A percentile compares a stretch with the other conserved stretches of the same genome.
Conservation (phyloP, 371 early-diverging fungal species). For the Amoeboaphelidium protococcarum region DNA sequence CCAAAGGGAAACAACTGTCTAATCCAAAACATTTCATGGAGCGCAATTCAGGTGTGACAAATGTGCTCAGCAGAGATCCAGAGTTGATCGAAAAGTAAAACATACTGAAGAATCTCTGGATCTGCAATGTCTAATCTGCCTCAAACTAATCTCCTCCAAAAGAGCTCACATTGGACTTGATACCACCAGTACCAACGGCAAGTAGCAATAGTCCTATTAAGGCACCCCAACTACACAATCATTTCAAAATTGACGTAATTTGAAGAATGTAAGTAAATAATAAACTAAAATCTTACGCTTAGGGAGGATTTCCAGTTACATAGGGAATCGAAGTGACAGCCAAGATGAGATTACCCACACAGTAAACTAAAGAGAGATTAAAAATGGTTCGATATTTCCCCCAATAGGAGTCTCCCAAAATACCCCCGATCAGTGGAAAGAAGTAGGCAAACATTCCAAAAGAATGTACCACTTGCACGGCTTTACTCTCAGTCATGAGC, state of each 20-base stretch:
- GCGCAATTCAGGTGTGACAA: slow-evolving; percentile 2
- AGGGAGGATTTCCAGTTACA: slow-evolving; percentile 7
- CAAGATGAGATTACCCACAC: slow-evolving; percentile 18
- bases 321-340: slow-evolving; percentile 13
- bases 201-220: slow-evolving; percentile 8
- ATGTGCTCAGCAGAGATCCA: slow-evolving; percentile 14
- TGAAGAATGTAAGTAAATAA: no score
- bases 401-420: slow-evolving; percentile 29
- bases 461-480: slow-evolving; percentile 11
- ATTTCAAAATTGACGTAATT: no score
- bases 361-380: slow-evolving; percentile 21
- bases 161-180: slow-evolving; percentile 23
- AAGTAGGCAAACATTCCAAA: slow-evolving; percentile 29
- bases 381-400: slow-evolving; percentile 32
- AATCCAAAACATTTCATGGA: slow-evolving; percentile 5
- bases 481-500: slow-evolving; percentile 1
- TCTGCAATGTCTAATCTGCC: background rate
- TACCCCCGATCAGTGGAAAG: slow-evolving; percentile 31
- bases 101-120: slow-evolving; percentile 15
- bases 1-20: slow-evolving; percentile 9
- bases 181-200: slow-evolving; percentile 30
- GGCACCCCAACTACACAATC: slow-evolving; percentile 1
- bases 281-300: background rate
- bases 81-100: slow-evolving; percentile 23
- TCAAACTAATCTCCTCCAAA: slow-evolving; percentile 26